Conservation (phyloP, 257 asterid species). For the Henckelia pumila region DNA sequence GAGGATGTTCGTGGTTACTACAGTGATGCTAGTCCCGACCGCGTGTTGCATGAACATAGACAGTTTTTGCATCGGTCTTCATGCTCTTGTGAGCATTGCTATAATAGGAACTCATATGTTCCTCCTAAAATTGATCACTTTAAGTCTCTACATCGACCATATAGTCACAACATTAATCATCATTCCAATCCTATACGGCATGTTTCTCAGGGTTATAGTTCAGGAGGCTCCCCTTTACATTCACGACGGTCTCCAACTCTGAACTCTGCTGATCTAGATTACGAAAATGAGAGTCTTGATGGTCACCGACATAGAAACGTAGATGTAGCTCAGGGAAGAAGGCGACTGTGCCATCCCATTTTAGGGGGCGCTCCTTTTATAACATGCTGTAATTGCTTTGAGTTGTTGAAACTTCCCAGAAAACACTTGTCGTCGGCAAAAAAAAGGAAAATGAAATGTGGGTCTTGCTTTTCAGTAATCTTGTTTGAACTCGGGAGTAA, state of each 20-base stretch:
- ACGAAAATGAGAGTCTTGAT: slow-evolving; percentile 46
- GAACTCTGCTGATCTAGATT: slow-evolving; percentile 48
- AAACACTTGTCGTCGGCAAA: slow-evolving; percentile 44
- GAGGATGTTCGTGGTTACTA: slow-evolving; percentile 50
- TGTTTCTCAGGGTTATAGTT: slow-evolving; percentile 36
- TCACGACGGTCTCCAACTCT: slow-evolving; percentile 40
- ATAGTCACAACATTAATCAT: slow-evolving; percentile 36
- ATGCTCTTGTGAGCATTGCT: slow-evolving; percentile 74
- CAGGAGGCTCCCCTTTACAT: slow-evolving; percentile 36
- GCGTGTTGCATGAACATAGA: slow-evolving; percentile 58
- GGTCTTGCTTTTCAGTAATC: slow-evolving; percentile 79
- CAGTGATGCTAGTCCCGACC: slow-evolving; percentile 46
- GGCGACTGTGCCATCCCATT: slow-evolving; percentile 46
- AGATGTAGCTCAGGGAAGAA: slow-evolving; percentile 39
- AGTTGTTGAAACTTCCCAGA: slow-evolving; percentile 61
- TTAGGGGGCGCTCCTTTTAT: slow-evolving; percentile 92
- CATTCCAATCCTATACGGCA: slow-evolving; percentile 33
- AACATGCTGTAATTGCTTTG: slow-evolving; percentile 79
- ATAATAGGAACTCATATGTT: slow-evolving; percentile 47
- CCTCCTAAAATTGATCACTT: slow-evolving; percentile 50
- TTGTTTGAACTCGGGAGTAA: slow-evolving; percentile 51
- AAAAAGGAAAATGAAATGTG: slow-evolving; percentile 63
- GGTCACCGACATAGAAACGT: slow-evolving; percentile 49
- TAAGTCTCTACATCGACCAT: slow-evolving; percentile 42
- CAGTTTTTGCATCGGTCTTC: slow-evolving; percentile 65